A percentile compares a stretch with the other conserved stretches of the same genome.
These are phyloP conservation scores for Colletotrichum siamense DNA, from an alignment of 2,329 filamentous ascomycete genomes.

Conservation along the genomic window DNA sequence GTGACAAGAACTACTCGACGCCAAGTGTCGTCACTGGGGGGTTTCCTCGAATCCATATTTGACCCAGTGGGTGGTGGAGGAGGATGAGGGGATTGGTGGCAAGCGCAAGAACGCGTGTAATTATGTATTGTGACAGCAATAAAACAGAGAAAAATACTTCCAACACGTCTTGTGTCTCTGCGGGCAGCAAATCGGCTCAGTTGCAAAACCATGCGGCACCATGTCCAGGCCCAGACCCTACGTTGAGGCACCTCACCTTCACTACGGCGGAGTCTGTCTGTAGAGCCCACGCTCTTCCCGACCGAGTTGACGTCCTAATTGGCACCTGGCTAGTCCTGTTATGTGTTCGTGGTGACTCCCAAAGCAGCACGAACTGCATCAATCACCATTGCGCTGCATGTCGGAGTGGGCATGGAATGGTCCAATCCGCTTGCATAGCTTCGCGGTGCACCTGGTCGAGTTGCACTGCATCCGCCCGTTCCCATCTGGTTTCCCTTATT, in stretches of 20 bases:
- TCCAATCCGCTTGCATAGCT: background rate
- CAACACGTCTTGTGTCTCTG: background rate
- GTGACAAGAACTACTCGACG: background rate
- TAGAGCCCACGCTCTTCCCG: background rate
- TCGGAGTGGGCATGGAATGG: background rate
- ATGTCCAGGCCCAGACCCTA: background rate
- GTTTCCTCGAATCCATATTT: background rate
- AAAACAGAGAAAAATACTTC: background rate
- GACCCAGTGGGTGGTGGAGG: background rate
- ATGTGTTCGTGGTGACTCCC: background rate
- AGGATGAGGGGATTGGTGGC: background rate
- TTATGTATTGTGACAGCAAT: background rate
- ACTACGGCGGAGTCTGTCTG: background rate
- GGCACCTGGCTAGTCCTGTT: background rate
- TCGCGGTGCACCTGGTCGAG: background rate
- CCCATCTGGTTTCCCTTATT: background rate
- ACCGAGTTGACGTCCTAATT: background rate
- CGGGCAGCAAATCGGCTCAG: background rate
- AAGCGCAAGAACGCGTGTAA: background rate
- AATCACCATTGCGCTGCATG: slow-evolving; percentile 5
- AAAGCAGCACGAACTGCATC: slow-evolving; percentile 2
- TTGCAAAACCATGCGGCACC: background rate
- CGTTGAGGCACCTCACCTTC: background rate
- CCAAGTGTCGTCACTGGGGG: slow-evolving; percentile 11
- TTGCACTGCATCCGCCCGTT: background rate